Conservation (phyloP, 164 flowering plant genomes). For the Malania oleifera region DNA sequence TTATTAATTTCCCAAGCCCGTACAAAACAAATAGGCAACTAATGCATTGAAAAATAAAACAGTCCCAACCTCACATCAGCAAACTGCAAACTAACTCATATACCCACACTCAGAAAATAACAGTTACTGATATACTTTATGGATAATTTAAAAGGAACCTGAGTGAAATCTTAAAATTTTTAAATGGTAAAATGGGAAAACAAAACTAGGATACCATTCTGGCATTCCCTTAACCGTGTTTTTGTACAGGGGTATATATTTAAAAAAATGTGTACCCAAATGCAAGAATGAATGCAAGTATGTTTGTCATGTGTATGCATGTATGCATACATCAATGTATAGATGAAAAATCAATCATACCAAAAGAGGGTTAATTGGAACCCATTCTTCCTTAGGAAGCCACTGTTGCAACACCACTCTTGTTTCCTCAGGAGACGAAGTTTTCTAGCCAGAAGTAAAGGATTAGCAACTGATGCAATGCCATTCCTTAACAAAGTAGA, state of each 20-base stretch:
- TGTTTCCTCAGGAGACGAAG: slow-evolving; percentile 87
- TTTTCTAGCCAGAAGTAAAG: slow-evolving; percentile 42
- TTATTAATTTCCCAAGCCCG: no score
- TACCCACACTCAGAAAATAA: no score
- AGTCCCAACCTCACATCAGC: no score
- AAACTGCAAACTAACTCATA: no score
- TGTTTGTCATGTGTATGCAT: not conserved
- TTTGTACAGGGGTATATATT: no score
- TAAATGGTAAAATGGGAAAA: not conserved
- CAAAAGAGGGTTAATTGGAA: slow-evolving; percentile 87
- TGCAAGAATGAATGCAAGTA: not conserved
- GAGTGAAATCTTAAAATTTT: no score
- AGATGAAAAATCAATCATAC: slow-evolving; percentile 29
- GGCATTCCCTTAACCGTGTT: no score
- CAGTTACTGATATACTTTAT: no score
- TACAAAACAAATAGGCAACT: no score
- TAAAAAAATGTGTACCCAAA: no score
- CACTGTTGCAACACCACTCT: slow-evolving; percentile 74
- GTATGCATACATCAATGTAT: not conserved
- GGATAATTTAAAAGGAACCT: no score
- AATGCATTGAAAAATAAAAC: no score
- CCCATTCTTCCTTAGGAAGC: slow-evolving; percentile 99
- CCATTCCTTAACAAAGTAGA: not conserved
- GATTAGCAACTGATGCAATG: slow-evolving; percentile 3
- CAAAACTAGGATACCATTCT: not conserved